These are phyloP conservation scores for Cucurbita argyrosperma DNA, from an alignment of 306 rosid genomes.

Conservation along the genomic window DNA sequence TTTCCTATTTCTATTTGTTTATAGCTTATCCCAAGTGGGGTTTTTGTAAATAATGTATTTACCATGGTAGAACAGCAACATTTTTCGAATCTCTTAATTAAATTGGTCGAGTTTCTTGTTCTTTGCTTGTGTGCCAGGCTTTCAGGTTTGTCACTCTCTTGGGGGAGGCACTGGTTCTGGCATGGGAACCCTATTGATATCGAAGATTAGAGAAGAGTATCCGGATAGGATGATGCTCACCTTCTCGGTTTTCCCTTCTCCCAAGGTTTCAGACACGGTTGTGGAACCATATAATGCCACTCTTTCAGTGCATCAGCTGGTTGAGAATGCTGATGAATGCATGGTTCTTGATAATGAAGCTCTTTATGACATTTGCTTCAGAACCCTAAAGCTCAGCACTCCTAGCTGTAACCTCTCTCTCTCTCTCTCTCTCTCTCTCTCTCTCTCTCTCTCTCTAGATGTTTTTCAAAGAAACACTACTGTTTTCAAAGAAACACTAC, in stretches of 20 bases:
- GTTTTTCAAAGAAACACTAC: not conserved
- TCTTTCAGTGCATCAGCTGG: slow-evolving; percentile 78
- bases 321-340: slow-evolving; percentile 91
- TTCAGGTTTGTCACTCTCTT: slow-evolving; percentile 91
- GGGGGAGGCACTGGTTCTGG: slow-evolving; percentile 98
- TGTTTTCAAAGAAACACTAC: not conserved
- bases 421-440: not conserved
- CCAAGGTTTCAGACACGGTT: slow-evolving; percentile 95
- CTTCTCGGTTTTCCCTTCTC: slow-evolving; percentile 87
- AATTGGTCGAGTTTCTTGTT: not conserved
- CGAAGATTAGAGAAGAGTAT: slow-evolving; percentile 86
- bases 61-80: not conserved
- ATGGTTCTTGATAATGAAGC: slow-evolving; percentile 97
- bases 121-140: slow-evolving; percentile 32
- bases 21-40: slow-evolving; percentile 1
- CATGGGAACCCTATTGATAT: slow-evolving; percentile 79
- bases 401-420: no score
- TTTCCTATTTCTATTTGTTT: not conserved
- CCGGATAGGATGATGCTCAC: slow-evolving; percentile 96
- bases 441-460: not conserved
- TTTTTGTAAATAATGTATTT: not conserved
- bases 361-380: slow-evolving; percentile 87
- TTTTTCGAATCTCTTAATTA: not conserved
- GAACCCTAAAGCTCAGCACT: slow-evolving; percentile 34
- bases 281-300: slow-evolving; percentile 97